phyloP scores from a whole-genome alignment of 495 filamentous ascomycete genomes.

The Neurospora sp. region DNA sequence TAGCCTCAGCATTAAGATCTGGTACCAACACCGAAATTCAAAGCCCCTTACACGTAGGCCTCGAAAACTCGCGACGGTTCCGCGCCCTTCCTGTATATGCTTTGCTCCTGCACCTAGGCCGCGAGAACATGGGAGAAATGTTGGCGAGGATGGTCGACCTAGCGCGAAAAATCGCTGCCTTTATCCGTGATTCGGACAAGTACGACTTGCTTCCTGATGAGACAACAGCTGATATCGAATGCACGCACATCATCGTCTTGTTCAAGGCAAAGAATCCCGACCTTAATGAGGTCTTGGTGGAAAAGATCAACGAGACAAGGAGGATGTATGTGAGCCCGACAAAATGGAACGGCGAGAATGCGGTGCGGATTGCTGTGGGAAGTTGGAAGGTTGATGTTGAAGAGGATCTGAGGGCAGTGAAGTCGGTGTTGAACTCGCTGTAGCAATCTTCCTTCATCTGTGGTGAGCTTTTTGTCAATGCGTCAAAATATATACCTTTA shows the following conservation, averaged over 20 bases:
- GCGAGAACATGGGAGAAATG: slow-evolving; percentile 58
- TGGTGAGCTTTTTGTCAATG: background rate
- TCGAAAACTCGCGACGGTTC: slow-evolving; percentile 90
- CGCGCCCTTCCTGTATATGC: slow-evolving; percentile 83
- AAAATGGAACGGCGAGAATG: slow-evolving; percentile 59
- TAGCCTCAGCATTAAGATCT: background rate
- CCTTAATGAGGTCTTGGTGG: slow-evolving; percentile 55
- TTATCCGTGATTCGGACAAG: slow-evolving; percentile 41
- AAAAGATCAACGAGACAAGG: slow-evolving; percentile 61
- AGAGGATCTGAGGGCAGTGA: slow-evolving; percentile 44
- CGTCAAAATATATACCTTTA: background rate
- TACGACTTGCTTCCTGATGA: slow-evolving; percentile 59
- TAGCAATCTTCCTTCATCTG: background rate
- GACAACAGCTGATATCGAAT: slow-evolving; percentile 8
- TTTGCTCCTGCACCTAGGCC: slow-evolving; percentile 65
- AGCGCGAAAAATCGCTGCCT: slow-evolving; percentile 55
- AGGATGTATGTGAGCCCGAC: slow-evolving; percentile 80
- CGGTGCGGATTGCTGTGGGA: slow-evolving; percentile 69
- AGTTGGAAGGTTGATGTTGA: slow-evolving; percentile 65
- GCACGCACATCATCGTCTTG: slow-evolving; percentile 67
- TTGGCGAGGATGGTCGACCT: slow-evolving; percentile 61
- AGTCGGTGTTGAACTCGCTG: slow-evolving; percentile 29
- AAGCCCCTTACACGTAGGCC: slow-evolving; percentile 76
- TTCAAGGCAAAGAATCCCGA: slow-evolving; percentile 62
- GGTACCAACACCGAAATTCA: slow-evolving; percentile 41